Conservation (phyloP, 2,329 filamentous ascomycete species). For the Xylaria sp. region DNA sequence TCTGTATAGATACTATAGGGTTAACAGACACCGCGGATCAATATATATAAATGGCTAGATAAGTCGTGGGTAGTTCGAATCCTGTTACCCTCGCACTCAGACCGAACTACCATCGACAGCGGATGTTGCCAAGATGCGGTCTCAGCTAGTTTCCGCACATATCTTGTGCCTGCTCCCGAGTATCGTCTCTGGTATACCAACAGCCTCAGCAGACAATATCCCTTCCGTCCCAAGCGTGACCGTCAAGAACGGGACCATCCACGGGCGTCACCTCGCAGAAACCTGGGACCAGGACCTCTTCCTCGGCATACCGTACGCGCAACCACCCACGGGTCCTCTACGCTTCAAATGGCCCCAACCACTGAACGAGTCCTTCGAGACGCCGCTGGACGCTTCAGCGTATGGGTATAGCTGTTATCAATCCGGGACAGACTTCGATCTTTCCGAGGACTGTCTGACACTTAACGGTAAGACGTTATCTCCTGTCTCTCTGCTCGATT, state of each 20-base stretch:
- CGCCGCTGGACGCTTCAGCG: constrained; percentile 50
- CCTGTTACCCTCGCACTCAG: not conserved
- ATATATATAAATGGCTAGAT: not conserved
- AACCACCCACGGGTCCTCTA: constrained; percentile 50
- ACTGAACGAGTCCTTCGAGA: constrained; percentile 52
- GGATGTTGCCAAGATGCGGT: not conserved
- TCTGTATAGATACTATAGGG: no score
- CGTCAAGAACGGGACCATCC: constrained; percentile 47
- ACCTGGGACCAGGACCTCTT: constrained; percentile 53
- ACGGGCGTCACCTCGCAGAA: constrained; percentile 45
- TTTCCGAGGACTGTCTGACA: constrained; percentile 60
- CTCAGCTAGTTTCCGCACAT: not conserved
- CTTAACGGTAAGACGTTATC: constrained; percentile 40
- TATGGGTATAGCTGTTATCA: constrained; percentile 59
- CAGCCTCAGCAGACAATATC: not conserved
- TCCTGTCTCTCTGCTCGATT: not conserved
- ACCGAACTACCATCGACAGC: not conserved
- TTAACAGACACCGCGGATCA: not conserved
- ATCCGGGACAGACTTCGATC: constrained; percentile 51
- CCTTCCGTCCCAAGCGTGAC: not conserved
- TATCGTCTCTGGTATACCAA: not conserved
- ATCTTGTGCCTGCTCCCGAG: not conserved
- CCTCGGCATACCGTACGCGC: constrained; percentile 53
- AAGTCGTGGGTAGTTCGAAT: not conserved
- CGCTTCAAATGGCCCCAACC: constrained; percentile 52